A percentile compares a stretch with the other conserved stretches of the same genome.
phyloP scores from a whole-genome alignment of 2,329 filamentous ascomycete genomes.

The Colletotrichum magnum region DNA sequence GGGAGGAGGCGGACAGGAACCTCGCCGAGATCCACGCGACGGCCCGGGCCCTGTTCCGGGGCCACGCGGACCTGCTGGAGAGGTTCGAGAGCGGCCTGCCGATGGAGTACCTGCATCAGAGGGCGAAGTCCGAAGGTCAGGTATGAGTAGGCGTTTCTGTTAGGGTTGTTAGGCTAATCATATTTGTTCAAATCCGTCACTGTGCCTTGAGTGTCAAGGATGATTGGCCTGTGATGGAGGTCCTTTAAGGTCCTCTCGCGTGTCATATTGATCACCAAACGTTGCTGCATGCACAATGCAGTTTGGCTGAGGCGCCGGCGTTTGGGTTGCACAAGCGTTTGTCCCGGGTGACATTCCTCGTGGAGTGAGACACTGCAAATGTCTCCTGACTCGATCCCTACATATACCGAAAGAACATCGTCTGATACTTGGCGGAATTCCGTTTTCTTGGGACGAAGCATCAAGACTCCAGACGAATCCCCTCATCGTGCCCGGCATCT shows the following conservation, averaged over 20 bases:
- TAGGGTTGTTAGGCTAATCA: not conserved
- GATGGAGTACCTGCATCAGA: slow-evolving; percentile 17
- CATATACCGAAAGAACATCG: no score
- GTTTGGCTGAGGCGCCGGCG: no score
- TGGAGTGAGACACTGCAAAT: no score
- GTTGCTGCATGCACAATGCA: no score
- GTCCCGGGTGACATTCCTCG: no score
- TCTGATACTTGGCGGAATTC: no score
- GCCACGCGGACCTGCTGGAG: slow-evolving; percentile 30
- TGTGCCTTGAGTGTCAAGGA: not conserved
- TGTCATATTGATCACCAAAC: no score
- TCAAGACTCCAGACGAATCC: no score
- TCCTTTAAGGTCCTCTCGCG: not conserved
- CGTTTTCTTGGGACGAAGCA: no score
- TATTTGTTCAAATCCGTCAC: not conserved
- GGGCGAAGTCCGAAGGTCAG: slow-evolving; percentile 2
- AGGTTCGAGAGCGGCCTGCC: slow-evolving; percentile 34
- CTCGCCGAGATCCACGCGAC: slow-evolving; percentile 20
- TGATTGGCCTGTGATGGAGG: not conserved
- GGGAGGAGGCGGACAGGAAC: slow-evolving; percentile 2
- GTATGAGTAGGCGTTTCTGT: not conserved
- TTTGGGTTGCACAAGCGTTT: no score
- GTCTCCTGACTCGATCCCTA: no score
- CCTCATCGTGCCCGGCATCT: not conserved
- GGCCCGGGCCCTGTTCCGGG: slow-evolving; percentile 11